These are phyloP conservation scores for Mesembryanthemum crystallinum DNA, from an alignment of 148 eudicot species.

Conservation along the genomic window DNA sequence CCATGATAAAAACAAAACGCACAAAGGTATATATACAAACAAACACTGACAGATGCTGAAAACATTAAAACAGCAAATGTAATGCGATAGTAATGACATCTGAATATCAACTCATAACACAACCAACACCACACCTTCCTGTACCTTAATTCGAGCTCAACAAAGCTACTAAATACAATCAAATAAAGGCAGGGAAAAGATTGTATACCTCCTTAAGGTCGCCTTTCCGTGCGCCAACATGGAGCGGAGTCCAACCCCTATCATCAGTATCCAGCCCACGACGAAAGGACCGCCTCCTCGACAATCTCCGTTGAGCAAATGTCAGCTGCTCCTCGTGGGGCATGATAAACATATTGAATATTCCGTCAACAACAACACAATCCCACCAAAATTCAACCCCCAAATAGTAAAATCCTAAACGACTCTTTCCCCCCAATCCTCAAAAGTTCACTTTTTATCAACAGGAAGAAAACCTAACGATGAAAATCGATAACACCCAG, in stretches of 20 bases:
- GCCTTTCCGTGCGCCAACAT: constrained; percentile 66
- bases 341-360: constrained; percentile 28
- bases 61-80: neutral
- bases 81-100: neutral
- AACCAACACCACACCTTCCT: neutral
- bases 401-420: constrained; percentile 13
- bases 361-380: constrained; percentile 1
- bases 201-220: constrained; percentile 51
- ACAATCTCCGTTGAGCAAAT: constrained; percentile 32
- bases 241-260: constrained; percentile 83
- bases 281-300: constrained; percentile 38
- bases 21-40: no score
- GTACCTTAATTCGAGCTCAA: neutral
- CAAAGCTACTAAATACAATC: neutral
- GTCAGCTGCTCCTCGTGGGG: constrained; percentile 32
- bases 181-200: neutral
- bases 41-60: no score
- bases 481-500: constrained; percentile 15
- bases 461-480: constrained; percentile 20
- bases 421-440: neutral
- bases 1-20: neutral
- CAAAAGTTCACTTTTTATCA: constrained; percentile 6
- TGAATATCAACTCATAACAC: neutral
- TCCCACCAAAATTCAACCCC: constrained; percentile 13
- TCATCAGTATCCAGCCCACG: constrained; percentile 52